phyloP scores from a whole-genome alignment of 495 filamentous ascomycete genomes.

The Xylaria curta region DNA sequence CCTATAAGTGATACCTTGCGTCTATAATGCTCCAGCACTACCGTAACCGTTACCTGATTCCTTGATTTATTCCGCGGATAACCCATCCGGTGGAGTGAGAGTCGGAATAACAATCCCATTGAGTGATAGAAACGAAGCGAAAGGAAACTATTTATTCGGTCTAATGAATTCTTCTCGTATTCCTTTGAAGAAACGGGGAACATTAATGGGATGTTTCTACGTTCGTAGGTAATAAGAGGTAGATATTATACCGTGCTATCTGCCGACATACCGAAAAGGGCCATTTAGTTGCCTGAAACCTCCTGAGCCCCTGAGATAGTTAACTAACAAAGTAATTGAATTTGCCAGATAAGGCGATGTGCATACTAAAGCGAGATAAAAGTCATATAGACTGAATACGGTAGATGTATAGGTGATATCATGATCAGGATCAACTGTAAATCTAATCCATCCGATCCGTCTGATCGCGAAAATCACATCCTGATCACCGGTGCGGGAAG shows the following conservation, averaged over 20 bases:
- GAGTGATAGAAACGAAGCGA: constrained; percentile 2
- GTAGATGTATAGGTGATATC: neutral
- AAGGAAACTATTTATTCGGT: neutral
- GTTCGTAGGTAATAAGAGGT: neutral
- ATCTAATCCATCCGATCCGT: neutral
- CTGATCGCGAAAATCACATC: constrained; percentile 1
- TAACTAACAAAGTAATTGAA: neutral
- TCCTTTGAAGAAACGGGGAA: constrained; percentile 3
- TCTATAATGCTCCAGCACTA: neutral
- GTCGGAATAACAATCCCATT: neutral
- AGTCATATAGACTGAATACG: neutral
- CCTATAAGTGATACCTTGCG: neutral
- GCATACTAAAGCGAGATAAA: neutral
- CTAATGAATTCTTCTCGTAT: constrained; percentile 15
- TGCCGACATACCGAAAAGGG: neutral
- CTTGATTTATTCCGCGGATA: neutral
- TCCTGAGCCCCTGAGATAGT: constrained; percentile 14
- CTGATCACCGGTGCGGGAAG: constrained; percentile 3
- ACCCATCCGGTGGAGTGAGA: neutral
- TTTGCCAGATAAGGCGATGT: neutral
- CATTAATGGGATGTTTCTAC: neutral
- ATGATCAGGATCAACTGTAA: constrained; percentile 5
- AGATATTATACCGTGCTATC: neutral
- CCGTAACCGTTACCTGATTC: neutral
- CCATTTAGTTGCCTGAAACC: constrained; percentile 15